Conservation (phyloP, 2,329 filamentous ascomycete species). For the Furcasterigmium furcatum region DNA sequence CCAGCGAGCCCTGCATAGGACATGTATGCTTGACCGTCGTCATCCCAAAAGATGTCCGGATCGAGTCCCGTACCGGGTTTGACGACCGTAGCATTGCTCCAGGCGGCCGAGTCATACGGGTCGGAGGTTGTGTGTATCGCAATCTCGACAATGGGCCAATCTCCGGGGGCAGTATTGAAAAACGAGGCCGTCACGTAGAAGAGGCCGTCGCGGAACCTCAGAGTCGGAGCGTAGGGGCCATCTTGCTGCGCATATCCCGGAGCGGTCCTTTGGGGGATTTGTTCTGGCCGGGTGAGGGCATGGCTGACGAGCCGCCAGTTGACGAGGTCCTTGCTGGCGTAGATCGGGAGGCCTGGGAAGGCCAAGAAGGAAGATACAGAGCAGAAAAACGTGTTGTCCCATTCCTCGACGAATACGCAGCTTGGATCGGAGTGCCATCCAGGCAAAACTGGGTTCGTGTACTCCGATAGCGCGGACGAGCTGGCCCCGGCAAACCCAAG, state of each 20-base stretch:
- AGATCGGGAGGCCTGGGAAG: constrained; percentile 51
- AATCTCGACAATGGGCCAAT: too few relatives aligned
- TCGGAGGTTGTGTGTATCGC: constrained; percentile 37
- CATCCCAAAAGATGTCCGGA: constrained; percentile 49
- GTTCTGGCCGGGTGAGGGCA: constrained; percentile 33
- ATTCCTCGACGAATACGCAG: constrained; percentile 32
- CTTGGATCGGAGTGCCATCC: constrained; percentile 48
- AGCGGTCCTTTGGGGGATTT: constrained; percentile 31
- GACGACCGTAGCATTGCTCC: constrained; percentile 34
- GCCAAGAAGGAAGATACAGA: constrained; percentile 48
- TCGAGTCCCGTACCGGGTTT: constrained; percentile 33
- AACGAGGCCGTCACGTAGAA: constrained; percentile 35
- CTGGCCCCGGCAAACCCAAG: too few relatives aligned
- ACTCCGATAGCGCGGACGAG: too few relatives aligned
- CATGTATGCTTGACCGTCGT: constrained; percentile 42
- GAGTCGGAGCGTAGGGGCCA: constrained; percentile 46
- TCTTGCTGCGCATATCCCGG: constrained; percentile 25
- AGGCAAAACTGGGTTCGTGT: constrained; percentile 41
- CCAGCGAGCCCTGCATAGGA: too few relatives aligned
- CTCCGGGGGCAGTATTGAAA: constrained; percentile 22
- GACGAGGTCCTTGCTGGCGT: constrained; percentile 45
- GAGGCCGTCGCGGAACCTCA: constrained; percentile 35
- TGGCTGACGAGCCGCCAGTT: constrained; percentile 44
- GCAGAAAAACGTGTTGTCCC: constrained; percentile 45
- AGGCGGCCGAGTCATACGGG: constrained; percentile 31